Percentiles rank a stretch among this genome's conserved stretches.
These are phyloP conservation scores for Aspergillus coremiiformis DNA, from an alignment of 495 filamentous ascomycete genomes.

Conservation along the genomic window DNA sequence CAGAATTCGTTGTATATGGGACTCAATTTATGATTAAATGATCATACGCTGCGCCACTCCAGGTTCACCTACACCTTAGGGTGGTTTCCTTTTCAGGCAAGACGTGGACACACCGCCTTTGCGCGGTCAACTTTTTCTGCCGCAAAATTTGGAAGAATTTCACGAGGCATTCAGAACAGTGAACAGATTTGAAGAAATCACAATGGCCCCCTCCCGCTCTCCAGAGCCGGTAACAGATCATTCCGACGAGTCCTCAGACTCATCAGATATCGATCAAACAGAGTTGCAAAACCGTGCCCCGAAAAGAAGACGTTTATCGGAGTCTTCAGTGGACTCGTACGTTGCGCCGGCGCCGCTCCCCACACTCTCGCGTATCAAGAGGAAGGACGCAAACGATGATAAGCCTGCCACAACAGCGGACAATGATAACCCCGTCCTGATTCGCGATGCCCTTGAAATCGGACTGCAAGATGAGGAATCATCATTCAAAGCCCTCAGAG, in stretches of 20 bases:
- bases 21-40: no score
- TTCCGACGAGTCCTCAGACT: slow-evolving; percentile 14
- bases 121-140: slow-evolving; percentile 36
- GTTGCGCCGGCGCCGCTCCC: slow-evolving; percentile 35
- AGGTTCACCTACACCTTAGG: no score
- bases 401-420: slow-evolving; percentile 12
- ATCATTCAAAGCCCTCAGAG: slow-evolving; percentile 65
- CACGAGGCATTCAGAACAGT: slow-evolving; percentile 2
- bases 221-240: slow-evolving; percentile 21
- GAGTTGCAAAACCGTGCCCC: slow-evolving; percentile 27
- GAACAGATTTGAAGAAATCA: slow-evolving; percentile 13
- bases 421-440: slow-evolving; percentile 34
- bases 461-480: slow-evolving; percentile 39
- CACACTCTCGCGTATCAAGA: slow-evolving; percentile 40
- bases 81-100: neutral
- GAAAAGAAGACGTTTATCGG: slow-evolving; percentile 39
- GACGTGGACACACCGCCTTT: slow-evolving; percentile 18
- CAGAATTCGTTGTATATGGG: no score
- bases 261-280: slow-evolving; percentile 14
- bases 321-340: slow-evolving; percentile 34
- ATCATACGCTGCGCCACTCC: no score
- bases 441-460: slow-evolving; percentile 38
- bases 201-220: slow-evolving; percentile 28
- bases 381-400: slow-evolving; percentile 26
- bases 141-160: slow-evolving; percentile 29